phyloP scores from a whole-genome alignment of 371 early-diverging fungal species.

The Lichtheimia ornata region DNA sequence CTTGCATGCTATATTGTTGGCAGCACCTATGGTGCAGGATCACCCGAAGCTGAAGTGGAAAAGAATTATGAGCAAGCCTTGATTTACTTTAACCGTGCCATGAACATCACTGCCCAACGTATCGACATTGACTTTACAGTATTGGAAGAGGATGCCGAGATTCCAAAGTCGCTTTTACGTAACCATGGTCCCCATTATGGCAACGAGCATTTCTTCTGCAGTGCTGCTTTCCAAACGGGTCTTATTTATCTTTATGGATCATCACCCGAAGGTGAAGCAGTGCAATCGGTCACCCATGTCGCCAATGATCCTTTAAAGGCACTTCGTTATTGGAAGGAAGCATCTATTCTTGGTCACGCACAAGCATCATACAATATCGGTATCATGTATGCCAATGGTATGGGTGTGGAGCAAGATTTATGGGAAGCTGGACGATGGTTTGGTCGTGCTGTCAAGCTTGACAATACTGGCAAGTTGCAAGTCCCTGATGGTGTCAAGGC shows the following conservation, averaged over 20 bases:
- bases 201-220: conserved; percentile 50
- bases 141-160: conserved; percentile 22
- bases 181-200: conserved; percentile 41
- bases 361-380: conserved; percentile 53
- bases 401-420: conserved; percentile 41
- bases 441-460: conserved; percentile 49
- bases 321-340: conserved; percentile 52
- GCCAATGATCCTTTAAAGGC: conserved; percentile 41
- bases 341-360: conserved; percentile 48
- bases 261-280: conserved; percentile 37
- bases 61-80: conserved; percentile 47
- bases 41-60: conserved; percentile 39
- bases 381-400: conserved; percentile 47
- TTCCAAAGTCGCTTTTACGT: conserved; percentile 37
- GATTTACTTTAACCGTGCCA: conserved; percentile 46
- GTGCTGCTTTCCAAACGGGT: conserved; percentile 51
- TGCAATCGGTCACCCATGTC: conserved; percentile 33
- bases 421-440: conserved; percentile 51
- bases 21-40: conserved; percentile 45
- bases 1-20: conserved; percentile 50
- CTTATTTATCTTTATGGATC: conserved; percentile 51
- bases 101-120: conserved; percentile 47
- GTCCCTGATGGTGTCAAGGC: conserved; percentile 39
- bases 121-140: conserved; percentile 45
- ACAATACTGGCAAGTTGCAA: conserved; percentile 37